These are phyloP conservation scores for Pyracantha coccinea DNA, from an alignment of 331 rosid genomes.

Conservation along the genomic window DNA sequence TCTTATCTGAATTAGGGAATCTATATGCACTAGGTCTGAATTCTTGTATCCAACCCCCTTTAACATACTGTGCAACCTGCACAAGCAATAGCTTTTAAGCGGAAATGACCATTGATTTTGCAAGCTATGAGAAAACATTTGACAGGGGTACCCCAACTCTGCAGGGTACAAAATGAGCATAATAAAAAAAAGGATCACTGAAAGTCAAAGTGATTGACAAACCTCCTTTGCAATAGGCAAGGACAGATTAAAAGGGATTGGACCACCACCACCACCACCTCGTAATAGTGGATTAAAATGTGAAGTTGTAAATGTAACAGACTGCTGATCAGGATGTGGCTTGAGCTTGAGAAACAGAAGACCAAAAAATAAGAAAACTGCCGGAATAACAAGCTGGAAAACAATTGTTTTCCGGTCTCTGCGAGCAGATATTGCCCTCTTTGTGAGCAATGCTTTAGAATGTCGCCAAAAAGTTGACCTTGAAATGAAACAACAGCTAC, in stretches of 20 bases:
- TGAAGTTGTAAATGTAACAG: slow-evolving; percentile 79
- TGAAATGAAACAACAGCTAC: slow-evolving; percentile 63
- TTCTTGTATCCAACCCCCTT: slow-evolving; percentile 85
- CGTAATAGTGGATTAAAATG: slow-evolving; percentile 79
- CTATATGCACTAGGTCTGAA: slow-evolving; percentile 50
- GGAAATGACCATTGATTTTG: slow-evolving; percentile 12
- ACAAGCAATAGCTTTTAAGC: slow-evolving; percentile 17
- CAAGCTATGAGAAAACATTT: slow-evolving; percentile 14
- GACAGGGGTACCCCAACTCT: not conserved
- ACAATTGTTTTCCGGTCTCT: slow-evolving; percentile 83
- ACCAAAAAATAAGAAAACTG: slow-evolving; percentile 75
- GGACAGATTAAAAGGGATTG: slow-evolving; percentile 80
- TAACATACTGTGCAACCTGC: slow-evolving; percentile 59
- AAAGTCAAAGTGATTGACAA: slow-evolving; percentile 26
- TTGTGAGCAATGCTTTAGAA: slow-evolving; percentile 72
- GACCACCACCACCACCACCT: slow-evolving; percentile 95
- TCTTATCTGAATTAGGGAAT: slow-evolving; percentile 71
- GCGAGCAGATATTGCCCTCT: slow-evolving; percentile 87
- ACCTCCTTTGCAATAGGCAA: slow-evolving; percentile 83
- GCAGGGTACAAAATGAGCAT: slow-evolving; percentile 1
- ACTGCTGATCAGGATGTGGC: slow-evolving; percentile 94
- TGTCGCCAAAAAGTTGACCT: slow-evolving; percentile 87
- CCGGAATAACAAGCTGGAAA: slow-evolving; percentile 93
- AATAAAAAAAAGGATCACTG: not conserved
- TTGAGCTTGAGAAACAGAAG: slow-evolving; percentile 86